Evolutionary conservation across 306 rosid genomes (phyloP).

Genomic region (Cucumis sativus): Cucumber_9930_V3 NC_026658.2:23827001-23827500

Average conservation of each 20-base stretch:
- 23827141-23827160: background rate
- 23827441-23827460: too few relatives aligned
- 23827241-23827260: background rate
- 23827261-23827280: background rate
- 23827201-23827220: background rate
- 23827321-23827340: background rate
- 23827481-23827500: too few relatives aligned
- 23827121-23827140: too few relatives aligned
- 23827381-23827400: background rate
- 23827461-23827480: too few relatives aligned
- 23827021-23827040: background rate
- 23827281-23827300: background rate
- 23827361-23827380: background rate
- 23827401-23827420: background rate
- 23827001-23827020: background rate
- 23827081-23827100: background rate
- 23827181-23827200: background rate
- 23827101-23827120: background rate
- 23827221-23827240: background rate
- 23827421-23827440: background rate
- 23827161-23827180: background rate
- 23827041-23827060: background rate
- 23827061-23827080: background rate
- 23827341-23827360: background rate
- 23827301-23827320: background rate